Evolutionary conservation across 2,329 filamentous ascomycete genomes (phyloP).

Genomic region (Neurospora crassa): DNA sequence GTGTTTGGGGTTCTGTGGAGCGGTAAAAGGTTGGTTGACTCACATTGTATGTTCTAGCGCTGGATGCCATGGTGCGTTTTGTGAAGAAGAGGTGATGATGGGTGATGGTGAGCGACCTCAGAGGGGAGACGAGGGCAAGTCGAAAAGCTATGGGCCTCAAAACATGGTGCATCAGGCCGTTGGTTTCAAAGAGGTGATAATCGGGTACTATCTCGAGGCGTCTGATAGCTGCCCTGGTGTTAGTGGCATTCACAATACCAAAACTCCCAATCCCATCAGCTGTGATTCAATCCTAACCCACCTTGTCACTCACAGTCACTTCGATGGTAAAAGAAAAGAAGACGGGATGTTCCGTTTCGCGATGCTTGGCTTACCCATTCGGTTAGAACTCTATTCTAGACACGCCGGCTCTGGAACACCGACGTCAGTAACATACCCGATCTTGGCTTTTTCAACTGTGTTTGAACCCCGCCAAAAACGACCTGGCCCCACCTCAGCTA

Average conservation of each 20-base stretch:
- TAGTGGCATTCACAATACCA: not conserved
- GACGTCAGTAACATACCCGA: not conserved
- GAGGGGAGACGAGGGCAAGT: not conserved
- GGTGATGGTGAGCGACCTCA: not conserved
- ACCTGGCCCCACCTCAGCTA: not conserved
- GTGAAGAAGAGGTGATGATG: not conserved
- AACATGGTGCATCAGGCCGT: not conserved
- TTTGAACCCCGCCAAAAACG: not conserved
- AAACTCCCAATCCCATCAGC: not conserved
- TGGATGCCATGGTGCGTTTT: slow-evolving; percentile 1
- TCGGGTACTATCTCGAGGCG: not conserved
- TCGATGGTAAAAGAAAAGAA: not conserved
- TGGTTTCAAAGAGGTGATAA: not conserved
- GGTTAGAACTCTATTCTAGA: not conserved
- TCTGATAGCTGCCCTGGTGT: not conserved
- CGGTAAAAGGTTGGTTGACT: not conserved
- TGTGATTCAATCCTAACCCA: not conserved
- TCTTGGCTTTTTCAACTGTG: not conserved
- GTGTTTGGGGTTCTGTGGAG: not conserved
- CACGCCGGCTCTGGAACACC: not conserved
- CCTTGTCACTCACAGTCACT: not conserved
- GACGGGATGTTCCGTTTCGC: not conserved
- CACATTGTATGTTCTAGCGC: slow-evolving; percentile 3
- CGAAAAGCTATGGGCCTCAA: not conserved
- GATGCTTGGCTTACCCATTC: not conserved